Conservation (phyloP, 2,329 filamentous ascomycete genomes). For the Coniella lustricola region DNA sequence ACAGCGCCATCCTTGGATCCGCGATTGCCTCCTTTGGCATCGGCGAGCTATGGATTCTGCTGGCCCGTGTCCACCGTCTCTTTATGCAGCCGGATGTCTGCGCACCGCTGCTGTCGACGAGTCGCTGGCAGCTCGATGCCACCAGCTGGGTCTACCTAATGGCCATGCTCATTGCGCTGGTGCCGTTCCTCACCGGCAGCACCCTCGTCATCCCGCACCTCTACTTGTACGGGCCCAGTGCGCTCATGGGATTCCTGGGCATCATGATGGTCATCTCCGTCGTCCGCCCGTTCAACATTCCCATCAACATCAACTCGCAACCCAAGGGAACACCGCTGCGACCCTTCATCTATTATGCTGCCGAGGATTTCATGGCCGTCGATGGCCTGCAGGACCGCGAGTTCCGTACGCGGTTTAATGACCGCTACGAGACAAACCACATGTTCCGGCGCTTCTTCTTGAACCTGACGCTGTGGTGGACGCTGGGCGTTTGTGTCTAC, state of each 20-base stretch:
- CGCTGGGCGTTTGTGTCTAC: constrained; percentile 12
- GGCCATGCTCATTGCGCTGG: constrained; percentile 9
- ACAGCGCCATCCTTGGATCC: constrained; percentile 52
- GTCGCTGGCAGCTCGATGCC: constrained; percentile 13
- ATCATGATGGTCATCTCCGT: constrained; percentile 9
- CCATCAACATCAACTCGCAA: constrained; percentile 11
- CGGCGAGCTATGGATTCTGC: constrained; percentile 23
- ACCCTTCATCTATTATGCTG: constrained; percentile 14
- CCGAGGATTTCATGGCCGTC: constrained; percentile 15
- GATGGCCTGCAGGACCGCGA: constrained; percentile 15
- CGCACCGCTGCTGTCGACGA: constrained; percentile 12
- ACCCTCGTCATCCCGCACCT: constrained; percentile 8
- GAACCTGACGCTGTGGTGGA: constrained; percentile 16
- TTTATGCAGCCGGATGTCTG: constrained; percentile 9
- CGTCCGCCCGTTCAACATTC: constrained; percentile 9
- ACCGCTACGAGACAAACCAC: constrained; percentile 11
- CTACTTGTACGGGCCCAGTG: constrained; percentile 13
- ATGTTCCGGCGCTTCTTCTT: constrained; percentile 14
- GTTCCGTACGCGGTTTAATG: constrained; percentile 11
- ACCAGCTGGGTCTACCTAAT: constrained; percentile 13
- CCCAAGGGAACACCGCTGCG: constrained; percentile 9
- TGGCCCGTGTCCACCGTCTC: constrained; percentile 9
- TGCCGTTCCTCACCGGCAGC: constrained; percentile 13
- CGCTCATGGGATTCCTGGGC: constrained; percentile 12
- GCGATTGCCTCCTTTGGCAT: constrained; percentile 47